phyloP scores from a whole-genome alignment of 2,329 filamentous ascomycete genomes.

The Purpureocillium lavendulum region DNA sequence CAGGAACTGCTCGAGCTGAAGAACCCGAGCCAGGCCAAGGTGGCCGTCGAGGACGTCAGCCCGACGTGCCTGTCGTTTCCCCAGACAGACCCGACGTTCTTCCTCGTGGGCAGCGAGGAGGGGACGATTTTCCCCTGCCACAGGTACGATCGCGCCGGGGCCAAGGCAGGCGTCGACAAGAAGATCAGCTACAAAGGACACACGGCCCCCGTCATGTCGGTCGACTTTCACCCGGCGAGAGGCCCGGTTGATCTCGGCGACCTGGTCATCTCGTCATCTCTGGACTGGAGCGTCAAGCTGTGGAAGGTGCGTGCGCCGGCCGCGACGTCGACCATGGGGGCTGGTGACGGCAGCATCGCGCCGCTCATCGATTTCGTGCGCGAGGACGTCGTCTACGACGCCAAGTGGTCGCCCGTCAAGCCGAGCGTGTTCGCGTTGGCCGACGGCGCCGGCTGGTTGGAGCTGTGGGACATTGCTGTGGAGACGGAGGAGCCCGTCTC shows the following conservation, averaged over 20 bases:
- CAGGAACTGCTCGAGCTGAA: constrained; percentile 88
- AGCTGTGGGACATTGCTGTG: constrained; percentile 90
- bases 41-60: constrained; percentile 77
- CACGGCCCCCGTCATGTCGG: constrained; percentile 88
- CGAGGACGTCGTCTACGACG: constrained; percentile 95
- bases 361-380: constrained; percentile 85
- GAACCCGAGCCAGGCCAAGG: constrained; percentile 73
- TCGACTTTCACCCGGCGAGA: constrained; percentile 88
- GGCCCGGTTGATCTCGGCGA: constrained; percentile 93
- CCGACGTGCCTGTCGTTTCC: constrained; percentile 94
- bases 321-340: constrained; percentile 54
- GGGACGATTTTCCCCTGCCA: constrained; percentile 95
- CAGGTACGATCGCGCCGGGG: constrained; percentile 91
- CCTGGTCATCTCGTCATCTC: constrained; percentile 79
- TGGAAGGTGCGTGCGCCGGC: constrained; percentile 88
- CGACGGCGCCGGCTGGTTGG: constrained; percentile 83
- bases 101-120: constrained; percentile 94
- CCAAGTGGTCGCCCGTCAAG: constrained; percentile 88
- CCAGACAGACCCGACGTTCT: constrained; percentile 91
- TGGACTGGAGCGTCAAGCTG: constrained; percentile 96
- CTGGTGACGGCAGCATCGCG: constrained; percentile 45
- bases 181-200: constrained; percentile 85
- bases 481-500: constrained; percentile 90
- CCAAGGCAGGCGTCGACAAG: constrained; percentile 89
- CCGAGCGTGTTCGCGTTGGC: constrained; percentile 92